Evolutionary conservation across 176 grass and related monocot genomes (phyloP), one percentile per base, ranked within the genome.

Genomic region (Elymus sibiricus): DNA sequence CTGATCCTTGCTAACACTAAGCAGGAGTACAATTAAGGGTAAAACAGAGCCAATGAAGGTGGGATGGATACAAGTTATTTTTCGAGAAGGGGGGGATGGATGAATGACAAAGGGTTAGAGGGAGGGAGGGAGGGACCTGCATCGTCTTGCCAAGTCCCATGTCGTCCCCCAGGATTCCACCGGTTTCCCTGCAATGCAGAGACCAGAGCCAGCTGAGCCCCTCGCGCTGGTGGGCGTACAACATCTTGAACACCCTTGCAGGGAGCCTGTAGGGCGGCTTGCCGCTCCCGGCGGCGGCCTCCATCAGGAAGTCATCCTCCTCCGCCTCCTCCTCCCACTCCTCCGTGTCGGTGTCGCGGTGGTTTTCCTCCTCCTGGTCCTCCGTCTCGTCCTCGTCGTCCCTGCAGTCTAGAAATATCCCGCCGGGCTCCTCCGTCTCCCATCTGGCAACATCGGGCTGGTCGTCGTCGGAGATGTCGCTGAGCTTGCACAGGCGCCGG

Each of bases 301-400:
- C 83, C 90, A 95, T 89, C 67, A 70, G 88, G 80, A 95, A 92
- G 14, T 84, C 86, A 16, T 73, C 38, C 22, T 73, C 69, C 37
- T 72, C 67, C 42, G 4, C 44, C 10, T 35, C 64, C 68, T 40
- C 22, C 69, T n/a, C n/a, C 35, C 11, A 2, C 14, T 63, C 60
- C 27, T 32, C 64, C 35, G 43, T 13, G 11, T 44, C 22, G 34
- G 19, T n/a, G 19, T 17, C 13, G 32, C 35, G 66, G 31, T 22
- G 10, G 4, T 39, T 4, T 10, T 70, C 19, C 1, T 22, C 67
- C 35, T 70, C 68, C 11, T 40, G 68, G 68, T n/a, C n/a, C n/a
- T 39, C 49, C 2, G 49, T 19, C 5, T 2, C 12, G 38, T 9
- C 39, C 0, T 74, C 39, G 1, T 74, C 70, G 1, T 27, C 70